A percentile compares a stretch with the other conserved stretches of the same genome.
These are phyloP conservation scores for Aspergillus sp. DNA, from an alignment of 2,329 filamentous ascomycete species.

Conservation along the genomic window DNA sequence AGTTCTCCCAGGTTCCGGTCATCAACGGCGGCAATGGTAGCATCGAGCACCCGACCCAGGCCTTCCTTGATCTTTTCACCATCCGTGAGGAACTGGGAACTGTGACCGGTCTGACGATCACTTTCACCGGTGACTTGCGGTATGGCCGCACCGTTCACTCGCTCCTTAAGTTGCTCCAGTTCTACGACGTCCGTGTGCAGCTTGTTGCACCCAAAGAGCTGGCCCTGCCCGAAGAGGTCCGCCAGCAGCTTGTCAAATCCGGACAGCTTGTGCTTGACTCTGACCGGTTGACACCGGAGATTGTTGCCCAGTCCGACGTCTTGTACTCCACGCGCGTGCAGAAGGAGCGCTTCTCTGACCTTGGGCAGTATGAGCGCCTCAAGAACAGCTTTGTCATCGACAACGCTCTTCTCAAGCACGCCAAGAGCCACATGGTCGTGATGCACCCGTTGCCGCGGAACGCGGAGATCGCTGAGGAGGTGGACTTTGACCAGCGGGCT, in stretches of 20 bases:
- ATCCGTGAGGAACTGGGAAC: conserved; percentile 96
- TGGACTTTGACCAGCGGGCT: conserved; percentile 92
- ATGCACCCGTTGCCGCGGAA: conserved; percentile 94
- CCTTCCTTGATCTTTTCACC: conserved; percentile 94
- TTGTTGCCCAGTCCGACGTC: conserved; percentile 78
- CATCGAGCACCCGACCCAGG: conserved; percentile 93
- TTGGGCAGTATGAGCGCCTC: conserved; percentile 72
- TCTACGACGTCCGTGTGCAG: conserved; percentile 92
- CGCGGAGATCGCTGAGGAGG: conserved; percentile 86
- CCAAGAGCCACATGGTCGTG: conserved; percentile 87
- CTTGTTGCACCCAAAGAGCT: conserved; percentile 78
- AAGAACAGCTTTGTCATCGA: conserved; percentile 86
- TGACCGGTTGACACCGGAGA: conserved; percentile 73
- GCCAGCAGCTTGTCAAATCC: conserved; percentile 60
- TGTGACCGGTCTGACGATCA: conserved; percentile 90
- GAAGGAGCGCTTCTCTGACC: conserved; percentile 84
- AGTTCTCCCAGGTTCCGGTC: conserved; percentile 81
- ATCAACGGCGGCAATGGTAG: conserved; percentile 97
- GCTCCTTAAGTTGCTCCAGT: conserved; percentile 81
- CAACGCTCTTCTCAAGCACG: conserved; percentile 79
- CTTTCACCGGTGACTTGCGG: conserved; percentile 85
- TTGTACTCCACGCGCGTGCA: conserved; percentile 96
- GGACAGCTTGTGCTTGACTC: conserved; percentile 72
- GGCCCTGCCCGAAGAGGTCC: conserved; percentile 65
- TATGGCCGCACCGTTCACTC: conserved; percentile 95